These are phyloP conservation scores for Neophaeococcomyces aloes DNA, from an alignment of 2,329 filamentous ascomycete genomes.

Conservation along the genomic window DNA sequence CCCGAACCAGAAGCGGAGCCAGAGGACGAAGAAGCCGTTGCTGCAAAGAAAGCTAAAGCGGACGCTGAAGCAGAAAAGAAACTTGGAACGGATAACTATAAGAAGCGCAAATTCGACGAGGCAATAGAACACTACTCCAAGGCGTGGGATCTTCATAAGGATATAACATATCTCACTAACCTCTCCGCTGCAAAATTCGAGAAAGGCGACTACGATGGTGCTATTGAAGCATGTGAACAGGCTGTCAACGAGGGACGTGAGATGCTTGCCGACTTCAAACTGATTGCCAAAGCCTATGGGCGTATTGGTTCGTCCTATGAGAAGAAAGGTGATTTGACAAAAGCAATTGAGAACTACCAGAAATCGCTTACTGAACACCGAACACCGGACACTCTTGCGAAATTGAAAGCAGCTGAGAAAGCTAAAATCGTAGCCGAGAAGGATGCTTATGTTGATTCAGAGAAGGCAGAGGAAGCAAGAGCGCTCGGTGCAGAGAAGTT, in stretches of 20 bases:
- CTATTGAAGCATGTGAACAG: slow-evolving; percentile 76
- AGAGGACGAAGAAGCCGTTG: slow-evolving; percentile 70
- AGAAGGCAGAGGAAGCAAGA: slow-evolving; percentile 87
- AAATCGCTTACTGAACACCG: slow-evolving; percentile 93
- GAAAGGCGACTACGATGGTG: slow-evolving; percentile 84
- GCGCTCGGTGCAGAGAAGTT: slow-evolving; percentile 94
- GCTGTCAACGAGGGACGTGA: slow-evolving; percentile 83
- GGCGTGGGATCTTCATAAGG: slow-evolving; percentile 89
- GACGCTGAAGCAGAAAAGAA: slow-evolving; percentile 92
- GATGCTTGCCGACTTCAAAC: slow-evolving; percentile 92
- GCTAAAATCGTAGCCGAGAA: slow-evolving; percentile 65
- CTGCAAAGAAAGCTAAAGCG: slow-evolving; percentile 82
- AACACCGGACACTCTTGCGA: slow-evolving; percentile 83
- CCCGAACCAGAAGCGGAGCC: slow-evolving; percentile 55
- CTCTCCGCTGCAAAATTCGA: slow-evolving; percentile 88
- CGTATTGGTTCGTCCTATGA: slow-evolving; percentile 92
- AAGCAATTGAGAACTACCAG: slow-evolving; percentile 82
- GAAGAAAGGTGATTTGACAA: slow-evolving; percentile 67
- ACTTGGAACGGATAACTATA: slow-evolving; percentile 87
- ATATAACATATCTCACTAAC: slow-evolving; percentile 97
- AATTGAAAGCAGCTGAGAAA: slow-evolving; percentile 85
- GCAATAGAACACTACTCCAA: slow-evolving; percentile 91
- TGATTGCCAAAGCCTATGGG: slow-evolving; percentile 82
- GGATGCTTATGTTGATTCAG: slow-evolving; percentile 75
- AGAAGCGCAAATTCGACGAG: slow-evolving; percentile 93